Percentiles rank a stretch among this genome's conserved stretches.
phyloP scores from a whole-genome alignment of 108 stramenopile genomes.

The Cyclotella distinguenda region DNA sequence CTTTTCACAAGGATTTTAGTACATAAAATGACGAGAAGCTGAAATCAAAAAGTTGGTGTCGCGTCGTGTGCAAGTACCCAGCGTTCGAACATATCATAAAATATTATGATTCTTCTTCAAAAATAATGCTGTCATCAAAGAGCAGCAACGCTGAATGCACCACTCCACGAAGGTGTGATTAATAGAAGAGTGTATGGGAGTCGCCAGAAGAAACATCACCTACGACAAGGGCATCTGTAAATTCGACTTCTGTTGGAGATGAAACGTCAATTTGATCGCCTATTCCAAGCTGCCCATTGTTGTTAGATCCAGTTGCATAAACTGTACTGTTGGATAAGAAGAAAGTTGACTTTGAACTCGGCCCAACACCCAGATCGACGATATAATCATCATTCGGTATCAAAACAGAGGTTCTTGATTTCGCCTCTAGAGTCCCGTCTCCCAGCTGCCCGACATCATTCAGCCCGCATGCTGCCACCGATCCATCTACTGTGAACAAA shows the following conservation, averaged over 20 bases:
- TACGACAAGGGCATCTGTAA: background rate
- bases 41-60: too few species aligned
- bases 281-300: conserved; percentile 35
- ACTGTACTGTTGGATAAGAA: conserved; percentile 19
- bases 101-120: too few species aligned
- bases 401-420: conserved; percentile 4
- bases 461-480: conserved; percentile 31
- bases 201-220: background rate
- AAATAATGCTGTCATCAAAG: background rate
- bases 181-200: conserved; percentile 9
- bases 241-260: conserved; percentile 15
- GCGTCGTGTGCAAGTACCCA: too few species aligned
- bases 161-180: background rate
- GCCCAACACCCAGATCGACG: conserved; percentile 12
- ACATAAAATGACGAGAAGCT: too few species aligned
- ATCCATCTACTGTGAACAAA: conserved; percentile 22
- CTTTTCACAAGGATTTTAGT: too few species aligned
- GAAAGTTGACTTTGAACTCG: conserved; percentile 31
- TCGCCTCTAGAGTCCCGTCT: conserved; percentile 15
- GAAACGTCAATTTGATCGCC: conserved; percentile 8
- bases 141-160: too few species aligned
- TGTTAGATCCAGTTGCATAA: conserved; percentile 25
- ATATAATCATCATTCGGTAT: conserved; percentile 13
- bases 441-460: conserved; percentile 39
- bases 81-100: too few species aligned